Base-by-base conservation (phyloP, 768 basidiomycete genomes). In the Tylopilus felleus region DNA sequence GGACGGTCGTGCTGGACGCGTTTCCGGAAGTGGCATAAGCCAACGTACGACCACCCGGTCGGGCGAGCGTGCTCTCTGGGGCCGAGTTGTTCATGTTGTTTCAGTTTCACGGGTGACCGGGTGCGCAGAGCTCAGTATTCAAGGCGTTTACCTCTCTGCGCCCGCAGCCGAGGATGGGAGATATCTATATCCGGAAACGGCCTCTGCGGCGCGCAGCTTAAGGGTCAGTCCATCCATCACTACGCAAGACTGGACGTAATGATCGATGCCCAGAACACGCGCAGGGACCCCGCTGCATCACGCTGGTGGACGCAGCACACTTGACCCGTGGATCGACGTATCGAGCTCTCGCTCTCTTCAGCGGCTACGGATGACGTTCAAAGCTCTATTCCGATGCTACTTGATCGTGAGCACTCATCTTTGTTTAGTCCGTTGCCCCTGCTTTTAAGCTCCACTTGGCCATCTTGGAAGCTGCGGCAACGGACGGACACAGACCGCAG, bases 11-110 rank as follows among this genome's bases (percentile, higher is more conserved):
- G 66, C 81, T 83, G 23, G 75, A 73, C 1, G 74, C 65, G 56
- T 81, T 76, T 5, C 83, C 83, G 8, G 65, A 70, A 25, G 79
- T 77, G 17, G 74, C 74, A 55, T 84, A 84, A 4, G 80, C 82
- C 7, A 84, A 69, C 7, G 67, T 76, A 38, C 82, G 77, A 8
- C 77, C 80, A 47, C 74, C 61, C 6, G 56, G 38, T 13, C 74
- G 44, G 2, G 53, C 33, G 28, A 74, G 66, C 13, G 35, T 58
- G 45, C 25, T 46, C 29, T 67, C 62, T 16, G 47, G 21, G 16
- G 14, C 16, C n/a, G 13, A 3, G 33, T 33, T 43, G 3, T 29
- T 13, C 21, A 19, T 21, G 33, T 33, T 33, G 33, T 33, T 33
- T 33, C 14, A 16, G n/a, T n/a, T n/a, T 42, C 5, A 42, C 5